Evolutionary conservation across 202 grass and related monocot genomes (phyloP).

Genomic region (Elaeis oleifera): DNA sequence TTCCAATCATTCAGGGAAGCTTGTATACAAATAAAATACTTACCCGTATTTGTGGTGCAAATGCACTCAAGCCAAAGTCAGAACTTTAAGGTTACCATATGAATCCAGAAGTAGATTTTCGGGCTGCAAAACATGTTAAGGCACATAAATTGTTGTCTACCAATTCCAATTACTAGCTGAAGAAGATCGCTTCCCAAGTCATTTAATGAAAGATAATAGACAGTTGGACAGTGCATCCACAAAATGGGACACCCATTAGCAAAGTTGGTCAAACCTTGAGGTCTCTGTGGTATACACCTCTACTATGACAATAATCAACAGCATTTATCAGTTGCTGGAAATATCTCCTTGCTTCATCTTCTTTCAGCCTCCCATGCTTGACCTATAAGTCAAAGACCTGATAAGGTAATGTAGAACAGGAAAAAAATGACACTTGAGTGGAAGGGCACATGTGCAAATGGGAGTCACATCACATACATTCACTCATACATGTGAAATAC

Average conservation of each 20-base stretch:
- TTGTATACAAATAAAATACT: slow-evolving; percentile 19
- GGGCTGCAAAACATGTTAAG: slow-evolving; percentile 5
- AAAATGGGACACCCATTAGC: background rate
- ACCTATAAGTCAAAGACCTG: slow-evolving; percentile 35
- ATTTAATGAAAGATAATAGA: background rate
- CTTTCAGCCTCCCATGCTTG: slow-evolving; percentile 56
- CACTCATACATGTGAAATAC: slow-evolving; percentile 5
- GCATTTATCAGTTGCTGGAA: slow-evolving; percentile 99
- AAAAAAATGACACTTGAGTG: background rate
- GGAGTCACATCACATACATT: background rate
- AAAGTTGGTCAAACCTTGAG: slow-evolving; percentile 57
- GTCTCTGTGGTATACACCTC: slow-evolving; percentile 94
- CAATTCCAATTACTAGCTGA: background rate
- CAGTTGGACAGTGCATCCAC: too few relatives aligned
- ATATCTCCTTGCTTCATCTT: slow-evolving; percentile 87
- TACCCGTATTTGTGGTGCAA: slow-evolving; percentile 30
- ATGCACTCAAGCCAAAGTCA: slow-evolving; percentile 9
- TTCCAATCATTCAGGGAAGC: too few relatives aligned
- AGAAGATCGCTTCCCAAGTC: background rate
- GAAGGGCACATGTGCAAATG: slow-evolving; percentile 11
- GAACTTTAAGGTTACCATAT: slow-evolving; percentile 9
- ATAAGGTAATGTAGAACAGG: background rate
- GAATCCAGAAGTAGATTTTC: slow-evolving; percentile 60
- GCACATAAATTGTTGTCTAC: background rate
- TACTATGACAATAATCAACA: slow-evolving; percentile 93